phyloP scores from a whole-genome alignment of 495 filamentous ascomycete genomes.

The Pseudomonodictys pantanalensis region DNA sequence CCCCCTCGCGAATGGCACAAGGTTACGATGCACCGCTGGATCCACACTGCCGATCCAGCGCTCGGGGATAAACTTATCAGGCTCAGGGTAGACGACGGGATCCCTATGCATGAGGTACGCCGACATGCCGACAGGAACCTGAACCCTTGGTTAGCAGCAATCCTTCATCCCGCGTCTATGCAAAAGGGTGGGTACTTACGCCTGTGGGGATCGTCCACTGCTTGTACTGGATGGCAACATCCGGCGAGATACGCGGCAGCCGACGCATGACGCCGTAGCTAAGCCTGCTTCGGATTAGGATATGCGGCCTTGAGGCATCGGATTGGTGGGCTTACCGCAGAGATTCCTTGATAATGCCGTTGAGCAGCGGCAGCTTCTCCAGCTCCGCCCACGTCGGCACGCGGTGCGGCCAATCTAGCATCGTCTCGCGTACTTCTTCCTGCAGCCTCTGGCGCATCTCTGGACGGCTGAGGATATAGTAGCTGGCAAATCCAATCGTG shows the following conservation, averaged over 20 bases:
- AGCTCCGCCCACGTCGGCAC: conserved; percentile 40
- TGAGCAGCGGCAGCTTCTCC: conserved; percentile 37
- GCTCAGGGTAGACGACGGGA: conserved; percentile 10
- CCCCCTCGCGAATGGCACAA: conserved; percentile 42
- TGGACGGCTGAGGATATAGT: conserved; percentile 35
- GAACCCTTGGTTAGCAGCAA: no score
- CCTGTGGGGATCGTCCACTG: conserved; percentile 10
- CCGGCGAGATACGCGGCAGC: conserved; percentile 46
- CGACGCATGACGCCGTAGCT: conserved; percentile 47
- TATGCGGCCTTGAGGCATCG: neutral
- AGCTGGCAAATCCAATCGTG: conserved; percentile 33
- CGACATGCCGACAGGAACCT: conserved; percentile 28
- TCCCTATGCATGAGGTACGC: conserved; percentile 18
- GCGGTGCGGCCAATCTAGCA: conserved; percentile 1
- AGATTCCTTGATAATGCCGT: conserved; percentile 44
- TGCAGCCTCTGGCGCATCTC: neutral
- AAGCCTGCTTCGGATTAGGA: conserved; percentile 19
- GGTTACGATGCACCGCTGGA: conserved; percentile 36
- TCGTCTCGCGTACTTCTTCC: conserved; percentile 8
- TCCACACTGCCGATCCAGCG: conserved; percentile 20
- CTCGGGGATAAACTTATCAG: conserved; percentile 26
- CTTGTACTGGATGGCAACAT: conserved; percentile 42
- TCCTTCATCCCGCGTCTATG: neutral
- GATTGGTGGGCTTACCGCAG: conserved; percentile 38
- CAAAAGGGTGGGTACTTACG: neutral